Conservation (phyloP, 2,329 filamentous ascomycete genomes). For the Colletotrichum sp. region DNA sequence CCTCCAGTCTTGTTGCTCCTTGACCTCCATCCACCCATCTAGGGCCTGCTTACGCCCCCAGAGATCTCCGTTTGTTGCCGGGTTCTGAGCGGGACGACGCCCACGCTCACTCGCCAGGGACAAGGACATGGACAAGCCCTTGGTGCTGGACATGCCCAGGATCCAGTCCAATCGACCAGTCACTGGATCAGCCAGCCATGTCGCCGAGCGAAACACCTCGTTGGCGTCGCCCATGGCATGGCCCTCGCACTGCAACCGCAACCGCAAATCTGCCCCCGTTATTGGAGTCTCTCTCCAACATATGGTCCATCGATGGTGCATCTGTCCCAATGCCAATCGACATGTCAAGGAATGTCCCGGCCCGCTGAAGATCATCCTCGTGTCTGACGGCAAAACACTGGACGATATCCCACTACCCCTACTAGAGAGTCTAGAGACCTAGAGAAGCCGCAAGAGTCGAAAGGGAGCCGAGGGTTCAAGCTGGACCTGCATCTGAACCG, state of each 20-base stretch:
- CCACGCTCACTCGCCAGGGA: not conserved
- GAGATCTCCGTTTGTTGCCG: slow-evolving; percentile 17
- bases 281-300: not conserved
- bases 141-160: not conserved
- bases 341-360: slow-evolving; percentile 13
- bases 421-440: not conserved
- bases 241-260: not conserved
- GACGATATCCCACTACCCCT: not conserved
- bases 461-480: not conserved
- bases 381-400: slow-evolving; percentile 7
- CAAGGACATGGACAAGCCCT: not conserved
- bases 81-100: not conserved
- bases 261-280: not conserved
- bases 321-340: not conserved
- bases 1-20: not conserved
- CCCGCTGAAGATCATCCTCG: slow-evolving; percentile 18
- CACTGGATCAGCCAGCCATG: not conserved
- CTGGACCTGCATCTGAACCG: not conserved
- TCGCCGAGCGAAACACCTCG: not conserved
- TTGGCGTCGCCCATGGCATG: not conserved
- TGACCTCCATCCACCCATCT: not conserved
- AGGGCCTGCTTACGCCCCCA: not conserved
- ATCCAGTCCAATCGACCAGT: not conserved
- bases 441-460: not conserved
- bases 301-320: not conserved